These are phyloP conservation scores for Nannochloropsis limnetica DNA, from an alignment of 352 stramenopile species.

Conservation along the genomic window DNA sequence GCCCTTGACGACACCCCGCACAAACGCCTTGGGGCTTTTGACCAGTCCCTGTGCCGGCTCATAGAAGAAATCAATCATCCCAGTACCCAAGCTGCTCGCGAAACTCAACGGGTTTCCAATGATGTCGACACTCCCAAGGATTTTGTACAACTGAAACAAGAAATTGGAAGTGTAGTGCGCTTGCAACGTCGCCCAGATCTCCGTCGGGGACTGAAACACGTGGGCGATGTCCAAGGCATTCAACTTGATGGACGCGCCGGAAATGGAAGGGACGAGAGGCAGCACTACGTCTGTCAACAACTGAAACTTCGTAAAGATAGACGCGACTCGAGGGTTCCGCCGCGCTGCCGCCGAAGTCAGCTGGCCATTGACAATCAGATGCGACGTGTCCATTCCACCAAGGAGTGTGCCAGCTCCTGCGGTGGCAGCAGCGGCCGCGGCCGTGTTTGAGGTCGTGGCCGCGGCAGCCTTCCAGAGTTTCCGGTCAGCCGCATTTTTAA, in stretches of 20 bases:
- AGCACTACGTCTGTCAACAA: slow-evolving; percentile 40
- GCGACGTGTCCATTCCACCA: slow-evolving; percentile 9
- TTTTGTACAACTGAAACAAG: slow-evolving; percentile 52
- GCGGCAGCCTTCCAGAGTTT: neutral
- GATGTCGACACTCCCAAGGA: slow-evolving; percentile 75
- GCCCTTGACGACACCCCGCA: slow-evolving; percentile 55
- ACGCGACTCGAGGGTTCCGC: slow-evolving; percentile 33
- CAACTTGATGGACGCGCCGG: slow-evolving; percentile 71
- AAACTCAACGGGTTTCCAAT: slow-evolving; percentile 76
- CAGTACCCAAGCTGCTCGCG: slow-evolving; percentile 70
- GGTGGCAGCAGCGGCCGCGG: neutral
- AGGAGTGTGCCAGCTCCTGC: neutral
- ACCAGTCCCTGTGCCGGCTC: slow-evolving; percentile 80
- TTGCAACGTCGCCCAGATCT: slow-evolving; percentile 41
- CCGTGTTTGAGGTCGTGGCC: neutral
- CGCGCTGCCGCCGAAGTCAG: slow-evolving; percentile 1
- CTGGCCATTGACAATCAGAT: slow-evolving; percentile 15
- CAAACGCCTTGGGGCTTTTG: slow-evolving; percentile 60
- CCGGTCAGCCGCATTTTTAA: slow-evolving; percentile 4
- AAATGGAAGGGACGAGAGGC: slow-evolving; percentile 66
- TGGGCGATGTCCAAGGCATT: slow-evolving; percentile 77
- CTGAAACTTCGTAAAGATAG: slow-evolving; percentile 19
- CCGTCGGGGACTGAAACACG: slow-evolving; percentile 70
- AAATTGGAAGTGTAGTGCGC: slow-evolving; percentile 45
- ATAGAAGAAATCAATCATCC: slow-evolving; percentile 87